Evolutionary conservation across 202 grass and related monocot species (phyloP).

Genomic region (Panicum virgatum): DNA sequence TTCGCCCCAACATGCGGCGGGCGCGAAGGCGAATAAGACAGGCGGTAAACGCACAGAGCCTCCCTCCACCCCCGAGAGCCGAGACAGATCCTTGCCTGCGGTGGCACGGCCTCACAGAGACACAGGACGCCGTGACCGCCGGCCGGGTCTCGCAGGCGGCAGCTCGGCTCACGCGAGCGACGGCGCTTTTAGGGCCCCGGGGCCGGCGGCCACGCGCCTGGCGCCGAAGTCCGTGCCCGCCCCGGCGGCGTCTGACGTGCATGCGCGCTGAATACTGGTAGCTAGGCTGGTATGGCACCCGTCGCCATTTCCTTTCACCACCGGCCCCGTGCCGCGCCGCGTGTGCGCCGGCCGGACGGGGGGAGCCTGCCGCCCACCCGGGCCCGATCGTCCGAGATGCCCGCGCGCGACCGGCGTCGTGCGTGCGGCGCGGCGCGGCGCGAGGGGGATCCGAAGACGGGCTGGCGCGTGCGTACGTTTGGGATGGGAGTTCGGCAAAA

Average conservation of each 20-base stretch:
- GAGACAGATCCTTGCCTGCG: conserved; percentile 10
- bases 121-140: too few species aligned
- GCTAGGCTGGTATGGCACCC: too few species aligned
- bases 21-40: conserved; percentile 17
- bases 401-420: too few species aligned
- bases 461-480: not conserved
- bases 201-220: too few species aligned
- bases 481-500: not conserved
- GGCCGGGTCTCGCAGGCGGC: too few species aligned
- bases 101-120: too few species aligned
- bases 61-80: not conserved
- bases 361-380: too few species aligned
- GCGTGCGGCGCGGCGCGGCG: too few species aligned
- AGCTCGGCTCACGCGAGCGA: too few species aligned
- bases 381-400: too few species aligned
- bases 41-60: conserved; percentile 27
- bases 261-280: too few species aligned
- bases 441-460: not conserved
- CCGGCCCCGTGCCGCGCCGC: not conserved
- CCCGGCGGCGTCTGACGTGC: not conserved
- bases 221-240: not conserved
- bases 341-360: too few species aligned
- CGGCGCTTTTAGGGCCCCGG: not conserved
- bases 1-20: not conserved
- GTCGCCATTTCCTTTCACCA: not conserved